Evolutionary conservation across 768 basidiomycete genomes (phyloP).

Genomic region (Suillus cothurnatus): DNA sequence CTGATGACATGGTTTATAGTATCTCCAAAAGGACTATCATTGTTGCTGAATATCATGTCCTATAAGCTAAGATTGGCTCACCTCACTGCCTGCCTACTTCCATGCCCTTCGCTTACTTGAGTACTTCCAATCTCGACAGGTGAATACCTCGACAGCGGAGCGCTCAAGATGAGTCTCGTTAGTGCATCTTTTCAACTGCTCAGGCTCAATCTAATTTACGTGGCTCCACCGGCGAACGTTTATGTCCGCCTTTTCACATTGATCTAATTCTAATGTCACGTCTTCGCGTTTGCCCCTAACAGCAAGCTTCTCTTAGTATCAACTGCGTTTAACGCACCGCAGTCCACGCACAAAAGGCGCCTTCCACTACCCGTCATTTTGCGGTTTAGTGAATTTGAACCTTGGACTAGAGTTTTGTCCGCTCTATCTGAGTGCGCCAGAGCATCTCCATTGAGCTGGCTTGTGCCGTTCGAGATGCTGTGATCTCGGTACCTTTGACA

Average conservation of each 20-base stretch:
- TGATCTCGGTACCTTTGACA: constrained; percentile 2
- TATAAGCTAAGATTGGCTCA: background rate
- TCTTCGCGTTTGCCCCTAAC: background rate
- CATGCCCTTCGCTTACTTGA: background rate
- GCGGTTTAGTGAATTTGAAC: background rate
- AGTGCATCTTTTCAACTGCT: background rate
- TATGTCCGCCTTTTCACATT: background rate
- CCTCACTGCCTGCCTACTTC: background rate
- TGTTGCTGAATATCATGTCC: background rate
- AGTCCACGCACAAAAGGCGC: constrained; percentile 1
- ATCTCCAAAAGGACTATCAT: background rate
- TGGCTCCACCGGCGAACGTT: background rate
- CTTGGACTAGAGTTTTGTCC: background rate
- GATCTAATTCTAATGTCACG: background rate
- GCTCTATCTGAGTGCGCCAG: background rate
- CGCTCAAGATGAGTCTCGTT: background rate
- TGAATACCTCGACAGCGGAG: background rate
- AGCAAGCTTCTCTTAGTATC: background rate
- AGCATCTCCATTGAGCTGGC: background rate
- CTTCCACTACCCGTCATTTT: background rate
- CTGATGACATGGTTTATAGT: background rate
- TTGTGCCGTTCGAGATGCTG: background rate
- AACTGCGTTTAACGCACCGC: constrained; percentile 4
- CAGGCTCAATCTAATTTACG: background rate
- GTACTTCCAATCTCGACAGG: background rate